Base-by-base conservation (phyloP, 208 protist species). In the Borovskyia barvae region DNA sequence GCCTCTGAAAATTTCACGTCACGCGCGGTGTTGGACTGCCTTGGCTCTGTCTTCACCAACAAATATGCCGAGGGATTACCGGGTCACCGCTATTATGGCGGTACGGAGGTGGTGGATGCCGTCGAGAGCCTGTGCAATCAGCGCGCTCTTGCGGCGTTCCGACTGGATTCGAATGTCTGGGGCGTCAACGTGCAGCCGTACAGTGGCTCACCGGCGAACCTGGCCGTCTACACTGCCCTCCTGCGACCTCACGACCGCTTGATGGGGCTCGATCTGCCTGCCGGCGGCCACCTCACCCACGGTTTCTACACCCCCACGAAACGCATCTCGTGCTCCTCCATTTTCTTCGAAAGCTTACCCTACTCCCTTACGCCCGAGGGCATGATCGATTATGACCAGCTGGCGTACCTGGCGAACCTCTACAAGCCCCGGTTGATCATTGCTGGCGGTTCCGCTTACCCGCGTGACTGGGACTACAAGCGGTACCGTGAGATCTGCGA, bases 171-270 rank as follows among this genome's bases (percentile, higher is more conserved):
- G 5, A 58, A 72, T 15, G 61, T 97, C 68, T 99, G 99, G 99
- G 98, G 96, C 33, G 97, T 99, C 25, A 99, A 99, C 69, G 98
- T 99, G 35, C 98, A 99, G 88, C 97, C 98, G 33, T 99, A 99
- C 72, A 98, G 94, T 39, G 98, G 98, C 41, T 97, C 90, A 5
- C 87, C 97, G 6, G 98, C 98, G 24, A 99, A 99, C 87, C 97
- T 99, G 50, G 94, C 95, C 5, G 97, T 95, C 14, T 99, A 98
- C 83, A 99, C 96, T 2, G 97, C 64, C 12, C 70, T 99, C 14
- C 72, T 99, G 8, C 71, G 94, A 49, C 98, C 98, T 39, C 95
- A 99, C 73, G 97, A 98, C 60, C 83, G 98, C 37, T 85, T 99
- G 47, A 99, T 99, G 98, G 98, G 97, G 9, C 82, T 96, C 14